Evolutionary conservation across 2,329 filamentous ascomycete species (phyloP).

Genomic region (Tolypocladium pustulatum): DNA sequence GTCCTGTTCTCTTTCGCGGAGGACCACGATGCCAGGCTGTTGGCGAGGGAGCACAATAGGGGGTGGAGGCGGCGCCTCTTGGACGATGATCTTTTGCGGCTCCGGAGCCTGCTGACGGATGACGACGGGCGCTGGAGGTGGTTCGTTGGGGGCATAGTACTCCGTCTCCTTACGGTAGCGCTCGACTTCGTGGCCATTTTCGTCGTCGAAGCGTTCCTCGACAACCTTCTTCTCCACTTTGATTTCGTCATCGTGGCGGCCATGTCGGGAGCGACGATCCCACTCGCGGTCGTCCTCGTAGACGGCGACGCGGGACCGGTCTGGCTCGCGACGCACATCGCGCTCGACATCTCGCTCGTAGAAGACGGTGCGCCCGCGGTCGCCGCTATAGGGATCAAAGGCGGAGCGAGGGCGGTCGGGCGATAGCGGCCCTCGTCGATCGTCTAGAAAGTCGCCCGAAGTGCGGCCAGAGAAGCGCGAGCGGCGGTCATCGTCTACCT

Average conservation of each 20-base stretch:
- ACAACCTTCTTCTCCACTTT: conserved; percentile 40
- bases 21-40: conserved; percentile 33
- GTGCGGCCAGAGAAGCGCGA: conserved; percentile 31
- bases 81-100: conserved; percentile 49
- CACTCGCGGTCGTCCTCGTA: conserved; percentile 34
- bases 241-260: conserved; percentile 38
- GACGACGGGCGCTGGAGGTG: conserved; percentile 40
- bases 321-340: conserved; percentile 15
- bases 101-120: conserved; percentile 46
- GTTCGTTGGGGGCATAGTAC: conserved; percentile 44
- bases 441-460: conserved; percentile 30
- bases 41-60: conserved; percentile 39
- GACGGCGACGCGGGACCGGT: conserved; percentile 20
- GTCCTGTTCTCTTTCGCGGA: conserved; percentile 30
- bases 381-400: conserved; percentile 28
- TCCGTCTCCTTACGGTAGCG: conserved; percentile 52
- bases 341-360: conserved; percentile 36
- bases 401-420: conserved; percentile 41
- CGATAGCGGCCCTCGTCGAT: conserved; percentile 27
- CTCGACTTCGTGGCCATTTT: conserved; percentile 39
- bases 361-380: conserved; percentile 26
- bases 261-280: conserved; percentile 29
- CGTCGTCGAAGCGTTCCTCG: conserved; percentile 37
- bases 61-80: conserved; percentile 42
- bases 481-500: conserved; percentile 35